Base-by-base conservation (phyloP, 371 early-diverging fungal species). In the Dichotomocladium elegans region DNA sequence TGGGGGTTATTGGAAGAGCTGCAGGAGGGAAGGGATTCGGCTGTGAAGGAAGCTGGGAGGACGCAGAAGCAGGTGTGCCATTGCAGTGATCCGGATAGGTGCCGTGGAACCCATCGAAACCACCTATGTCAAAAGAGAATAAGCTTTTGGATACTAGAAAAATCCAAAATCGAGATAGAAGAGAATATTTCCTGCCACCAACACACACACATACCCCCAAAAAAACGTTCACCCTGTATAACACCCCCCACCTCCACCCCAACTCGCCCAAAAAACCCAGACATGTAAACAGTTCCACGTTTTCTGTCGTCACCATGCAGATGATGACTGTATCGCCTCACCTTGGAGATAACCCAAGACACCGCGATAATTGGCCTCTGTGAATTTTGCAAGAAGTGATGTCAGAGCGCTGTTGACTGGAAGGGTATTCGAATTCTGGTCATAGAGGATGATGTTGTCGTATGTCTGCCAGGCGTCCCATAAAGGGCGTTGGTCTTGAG, bases 381-480 rank as follows among this genome's bases (percentile, higher is more conserved):
- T 35, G 34, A 72, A 55, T 55, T 72, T 72, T n/a, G 56, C 46
- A 33, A 64, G 64, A 3, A 85, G 58, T 41, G 68, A 75, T 30
- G 68, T 58, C 31, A 70, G 61, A 0, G 82, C 74, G 28, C 68
- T 60, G 22, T 73, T 73, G 44, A 73, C 72, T 24, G 61, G 66
- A 9, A 80, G 61, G 12, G 45, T 25, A 8, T 65, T 44, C 0
- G 79, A 76, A 14, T 63, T 50, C 29, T 77, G 80, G 55, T 83
- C 86, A 55, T 81, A 82, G 24, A 85, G 51, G 11, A 85, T 68
- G 40, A 85, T 81, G 37, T 70, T 55, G 17, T 69, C 61, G 17
- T 64, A 74, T 8, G 57, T 49, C 11, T 60, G 48, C 85, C 85
- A 85, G 10, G 58, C 47, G 17, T 64, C 56, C 37, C 80, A 63